Base-by-base conservation (phyloP, 108 stramenopile species). In the Nitzschia sp. region DNA sequence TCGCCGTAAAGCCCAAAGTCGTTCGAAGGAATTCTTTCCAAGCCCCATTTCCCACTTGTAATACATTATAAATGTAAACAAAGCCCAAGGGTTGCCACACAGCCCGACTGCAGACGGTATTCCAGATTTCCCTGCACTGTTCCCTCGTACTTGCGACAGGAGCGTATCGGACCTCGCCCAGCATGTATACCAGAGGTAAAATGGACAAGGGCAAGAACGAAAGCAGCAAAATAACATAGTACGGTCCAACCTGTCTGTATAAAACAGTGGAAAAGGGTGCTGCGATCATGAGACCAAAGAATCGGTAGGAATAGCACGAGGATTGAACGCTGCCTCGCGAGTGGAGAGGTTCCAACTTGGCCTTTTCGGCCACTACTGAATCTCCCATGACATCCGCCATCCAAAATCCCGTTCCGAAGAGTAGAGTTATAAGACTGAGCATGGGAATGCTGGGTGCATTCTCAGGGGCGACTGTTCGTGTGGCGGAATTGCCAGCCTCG, bases 11-110 rank as follows among this genome's bases (percentile, higher is more conserved):
- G 9, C 57, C 69, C 54, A 91, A 66, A 28, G 80, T 80, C 5
- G 89, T 86, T 53, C 66, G 64, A 22, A 91, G 73, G 69, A 82
- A 94, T 68, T 94, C 84, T 48, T 81, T 87, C 93, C 93, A 94
- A 3, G 93, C 89, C 0, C 80, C 77, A 71, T 94, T 94, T 3
- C 88, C 85, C 30, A 94, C 85, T 72, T 95, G 93, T 35, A 95
- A 46, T 11, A 88, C 80, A 75, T 95, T 95, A 82, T 92, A 95
- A 27, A 90, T 23, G 53, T 85, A 95, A 3, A 95, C 94, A 64
- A 95, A 95, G 15, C 80, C 93, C 85, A 94, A 78, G 2, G 93
- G 89, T 52, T 94, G 93, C 90, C 90, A 94, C 8, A 89, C 93
- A 3, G 90, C 89, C 2, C 93, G 71, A 22, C 80, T 80, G 65